A percentile compares a stretch with the other conserved stretches of the same genome.
Conservation (phyloP, 306 rosid genomes). For the Geum urbanum region DNA sequence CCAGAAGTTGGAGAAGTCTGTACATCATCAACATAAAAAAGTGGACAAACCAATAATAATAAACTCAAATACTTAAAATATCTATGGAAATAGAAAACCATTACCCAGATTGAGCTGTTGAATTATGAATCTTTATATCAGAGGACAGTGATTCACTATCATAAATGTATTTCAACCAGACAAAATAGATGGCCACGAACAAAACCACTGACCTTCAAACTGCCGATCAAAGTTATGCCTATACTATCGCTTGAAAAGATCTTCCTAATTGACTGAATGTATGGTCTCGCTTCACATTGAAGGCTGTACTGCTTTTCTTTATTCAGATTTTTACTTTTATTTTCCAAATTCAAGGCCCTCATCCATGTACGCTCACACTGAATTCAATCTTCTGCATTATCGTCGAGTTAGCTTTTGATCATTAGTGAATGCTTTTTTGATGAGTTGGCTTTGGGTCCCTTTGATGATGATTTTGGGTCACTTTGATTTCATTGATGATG, state of each 20-base stretch:
- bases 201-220: conserved; percentile 53
- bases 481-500: too few species aligned
- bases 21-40: conserved; percentile 21
- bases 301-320: conserved; percentile 33
- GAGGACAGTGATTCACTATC: neutral
- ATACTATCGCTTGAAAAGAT: conserved; percentile 55
- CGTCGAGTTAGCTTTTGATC: too few species aligned
- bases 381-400: too few species aligned
- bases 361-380: conserved; percentile 40
- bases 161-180: neutral
- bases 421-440: too few species aligned
- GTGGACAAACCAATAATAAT: conserved; percentile 13
- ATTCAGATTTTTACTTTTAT: conserved; percentile 25
- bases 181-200: conserved; percentile 13
- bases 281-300: conserved; percentile 41
- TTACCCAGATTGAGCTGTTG: conserved; percentile 6
- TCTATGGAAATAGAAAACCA: neutral
- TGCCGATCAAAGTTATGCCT: conserved; percentile 65
- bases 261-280: conserved; percentile 45
- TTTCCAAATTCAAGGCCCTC: conserved; percentile 36
- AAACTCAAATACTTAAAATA: neutral
- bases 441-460: too few species aligned
- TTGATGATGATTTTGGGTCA: too few species aligned
- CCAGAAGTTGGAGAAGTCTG: conserved; percentile 63
- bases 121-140: neutral